phyloP scores from a whole-genome alignment of 2,329 filamentous ascomycete genomes.

The Colletotrichum euphorbiae region DNA sequence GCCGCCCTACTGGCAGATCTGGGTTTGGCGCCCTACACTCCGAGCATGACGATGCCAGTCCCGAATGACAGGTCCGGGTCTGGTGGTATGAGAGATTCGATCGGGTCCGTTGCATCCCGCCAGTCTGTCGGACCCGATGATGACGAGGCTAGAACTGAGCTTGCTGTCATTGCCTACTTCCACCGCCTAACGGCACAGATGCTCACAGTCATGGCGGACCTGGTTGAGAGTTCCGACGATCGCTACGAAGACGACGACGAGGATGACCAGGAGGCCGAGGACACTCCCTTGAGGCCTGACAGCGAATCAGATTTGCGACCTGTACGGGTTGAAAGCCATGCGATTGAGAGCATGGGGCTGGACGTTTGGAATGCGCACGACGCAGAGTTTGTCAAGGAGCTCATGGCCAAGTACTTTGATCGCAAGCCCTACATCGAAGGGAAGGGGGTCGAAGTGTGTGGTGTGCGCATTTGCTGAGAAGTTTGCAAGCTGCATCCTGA shows the following conservation, averaged over 20 bases:
- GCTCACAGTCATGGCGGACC: conserved; percentile 70
- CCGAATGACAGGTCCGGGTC: conserved; percentile 43
- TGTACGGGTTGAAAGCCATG: conserved; percentile 71
- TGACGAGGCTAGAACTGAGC: conserved; percentile 67
- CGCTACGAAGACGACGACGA: conserved; percentile 54
- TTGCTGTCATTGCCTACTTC: conserved; percentile 83
- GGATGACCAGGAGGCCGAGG: conserved; percentile 46
- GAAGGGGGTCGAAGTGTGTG: conserved; percentile 80
- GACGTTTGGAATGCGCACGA: conserved; percentile 82
- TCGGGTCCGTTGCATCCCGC: conserved; percentile 55
- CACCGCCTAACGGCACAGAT: conserved; percentile 78
- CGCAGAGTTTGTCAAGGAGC: conserved; percentile 73
- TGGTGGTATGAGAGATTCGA: conserved; percentile 55
- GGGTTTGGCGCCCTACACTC: conserved; percentile 26
- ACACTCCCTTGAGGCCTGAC: conserved; percentile 43
- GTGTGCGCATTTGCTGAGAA: conserved; percentile 73
- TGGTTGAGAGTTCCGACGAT: conserved; percentile 65
- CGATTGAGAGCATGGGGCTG: conserved; percentile 78
- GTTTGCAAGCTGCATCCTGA: not conserved
- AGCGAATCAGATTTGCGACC: conserved; percentile 46
- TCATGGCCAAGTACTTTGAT: conserved; percentile 74
- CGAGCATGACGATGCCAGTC: conserved; percentile 46
- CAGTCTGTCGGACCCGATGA: conserved; percentile 42
- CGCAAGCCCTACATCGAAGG: conserved; percentile 72
- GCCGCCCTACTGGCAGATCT: conserved; percentile 67